Evolutionary conservation across 2,329 filamentous ascomycete species (phyloP), one percentile per base, ranked within the genome.

Genomic region (Colletotrichum phormii): DNA sequence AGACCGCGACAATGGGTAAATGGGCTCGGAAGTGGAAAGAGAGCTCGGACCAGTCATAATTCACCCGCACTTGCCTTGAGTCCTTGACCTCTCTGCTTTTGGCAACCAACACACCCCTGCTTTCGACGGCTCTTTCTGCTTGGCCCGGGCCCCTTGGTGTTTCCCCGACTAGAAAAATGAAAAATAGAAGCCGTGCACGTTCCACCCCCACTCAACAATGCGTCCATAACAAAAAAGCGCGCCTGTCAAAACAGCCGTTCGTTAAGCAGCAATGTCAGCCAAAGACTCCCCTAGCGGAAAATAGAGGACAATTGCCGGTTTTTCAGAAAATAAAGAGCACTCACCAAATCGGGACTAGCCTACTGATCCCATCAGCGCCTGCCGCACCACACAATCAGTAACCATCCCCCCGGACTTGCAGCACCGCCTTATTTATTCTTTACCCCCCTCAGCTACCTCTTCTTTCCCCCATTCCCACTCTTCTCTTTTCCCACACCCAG

Each of bases 291-390:
- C 65, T 15, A 33, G 31, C 72, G 55, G 63, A 75, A 75, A 76
- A 70, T 67, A 69, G 64, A 69, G 65, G 65, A 67, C 72, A 11
- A 61, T 69, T 67, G 24, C 74, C 67, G 69, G 72, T 74, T 75
- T 70, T 75, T 71, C 49, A 64, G 42, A 65, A 65, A 59, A 58
- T 58, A 51, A 12, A 63, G 26, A 42, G 49, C 35, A 60, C 72
- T 64, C 70, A 22, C 76, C 76, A 31, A 63, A 77, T 73, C 51
- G 64, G 73, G 76, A 69, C 68, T 77, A 77, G 76, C 59, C 42
- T 72, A 67, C 68, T 74, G 73, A 76, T 77, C 70, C 54, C 61
- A 53, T 55, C 57, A 62, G 26, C 60, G 33, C 60, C 54, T 64
- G 74, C 46, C 51, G 74, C 74, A 71, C 66, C 66, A 63, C 74